phyloP scores from a whole-genome alignment of 2,329 filamentous ascomycete species.

The Aspergillus fructus region DNA sequence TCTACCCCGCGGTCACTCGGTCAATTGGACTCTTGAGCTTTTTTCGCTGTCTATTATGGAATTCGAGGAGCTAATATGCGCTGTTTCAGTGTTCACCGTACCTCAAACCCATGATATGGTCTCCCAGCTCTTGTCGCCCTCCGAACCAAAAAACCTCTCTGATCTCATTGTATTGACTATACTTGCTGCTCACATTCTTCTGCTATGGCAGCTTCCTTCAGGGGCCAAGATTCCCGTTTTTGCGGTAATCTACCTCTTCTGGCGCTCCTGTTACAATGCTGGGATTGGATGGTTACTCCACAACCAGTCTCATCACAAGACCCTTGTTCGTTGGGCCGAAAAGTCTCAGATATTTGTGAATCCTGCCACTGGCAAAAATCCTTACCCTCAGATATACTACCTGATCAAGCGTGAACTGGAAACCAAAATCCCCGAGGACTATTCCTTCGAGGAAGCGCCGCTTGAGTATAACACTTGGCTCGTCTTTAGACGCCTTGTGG shows the following conservation, averaged over 20 bases:
- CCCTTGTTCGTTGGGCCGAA: constrained; percentile 82
- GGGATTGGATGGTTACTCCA: constrained; percentile 89
- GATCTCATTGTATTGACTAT: constrained; percentile 78
- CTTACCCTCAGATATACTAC: constrained; percentile 76
- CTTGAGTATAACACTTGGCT: constrained; percentile 99
- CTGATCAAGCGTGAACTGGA: constrained; percentile 88
- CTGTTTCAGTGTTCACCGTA: constrained; percentile 77
- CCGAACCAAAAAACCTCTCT: constrained; percentile 91
- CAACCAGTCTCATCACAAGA: constrained; percentile 84
- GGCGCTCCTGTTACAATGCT: constrained; percentile 88
- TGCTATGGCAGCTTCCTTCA: constrained; percentile 71
- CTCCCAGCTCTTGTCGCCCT: constrained; percentile 90
- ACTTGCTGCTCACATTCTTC: constrained; percentile 70
- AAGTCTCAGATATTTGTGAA: constrained; percentile 84
- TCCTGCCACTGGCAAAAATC: constrained; percentile 76
- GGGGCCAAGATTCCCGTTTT: constrained; percentile 72
- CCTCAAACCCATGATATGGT: constrained; percentile 99
- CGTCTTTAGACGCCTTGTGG: constrained; percentile 90
- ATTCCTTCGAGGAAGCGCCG: constrained; percentile 87
- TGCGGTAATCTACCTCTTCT: constrained; percentile 82
- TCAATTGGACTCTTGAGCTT: neutral
- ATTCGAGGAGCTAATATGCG: neutral
- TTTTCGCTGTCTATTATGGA: neutral
- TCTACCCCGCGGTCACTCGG: constrained; percentile 17
- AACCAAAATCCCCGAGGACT: constrained; percentile 90